A percentile compares a stretch with the other conserved stretches of the same genome.
These are phyloP conservation scores for Catunica adiposa DNA, from an alignment of 2,329 filamentous ascomycete species.

Conservation along the genomic window DNA sequence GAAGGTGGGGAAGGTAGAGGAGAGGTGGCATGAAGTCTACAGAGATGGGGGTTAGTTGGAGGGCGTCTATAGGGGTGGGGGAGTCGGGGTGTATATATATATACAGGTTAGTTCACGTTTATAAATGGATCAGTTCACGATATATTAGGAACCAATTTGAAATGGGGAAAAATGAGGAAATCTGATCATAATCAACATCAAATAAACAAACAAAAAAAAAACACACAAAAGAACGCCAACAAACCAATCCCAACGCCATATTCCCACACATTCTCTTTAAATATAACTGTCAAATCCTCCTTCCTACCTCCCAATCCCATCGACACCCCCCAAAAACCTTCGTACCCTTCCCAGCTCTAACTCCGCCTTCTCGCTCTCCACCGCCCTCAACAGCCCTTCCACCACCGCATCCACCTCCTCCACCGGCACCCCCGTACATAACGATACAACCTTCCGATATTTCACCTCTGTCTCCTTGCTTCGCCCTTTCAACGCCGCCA, in stretches of 20 bases:
- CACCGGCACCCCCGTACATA: constrained; percentile 70
- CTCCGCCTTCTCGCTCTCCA: constrained; percentile 71
- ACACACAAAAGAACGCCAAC: background rate
- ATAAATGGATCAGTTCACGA: too few relatives aligned
- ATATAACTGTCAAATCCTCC: background rate
- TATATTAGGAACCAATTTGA: background rate
- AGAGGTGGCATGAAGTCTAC: constrained; percentile 18
- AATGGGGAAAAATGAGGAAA: too few relatives aligned
- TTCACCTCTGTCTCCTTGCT: constrained; percentile 74
- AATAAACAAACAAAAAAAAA: background rate
- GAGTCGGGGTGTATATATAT: background rate
- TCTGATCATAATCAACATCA: background rate
- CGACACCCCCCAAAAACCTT: constrained; percentile 65
- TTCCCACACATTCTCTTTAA: background rate
- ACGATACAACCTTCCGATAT: constrained; percentile 71
- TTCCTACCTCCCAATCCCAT: constrained; percentile 35
- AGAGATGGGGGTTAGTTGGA: constrained; percentile 3
- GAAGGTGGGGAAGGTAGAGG: constrained; percentile 51
- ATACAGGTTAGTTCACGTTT: background rate
- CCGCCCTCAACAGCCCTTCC: constrained; percentile 64
- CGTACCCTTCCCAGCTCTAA: constrained; percentile 61
- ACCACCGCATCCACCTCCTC: constrained; percentile 65
- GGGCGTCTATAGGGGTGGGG: background rate
- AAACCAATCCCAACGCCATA: background rate
- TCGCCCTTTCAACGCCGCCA: constrained; percentile 55